Percentiles rank a stretch among this genome's conserved stretches.
Evolutionary conservation across 768 basidiomycete genomes (phyloP).

Genomic region (Terana coerulea): DNA sequence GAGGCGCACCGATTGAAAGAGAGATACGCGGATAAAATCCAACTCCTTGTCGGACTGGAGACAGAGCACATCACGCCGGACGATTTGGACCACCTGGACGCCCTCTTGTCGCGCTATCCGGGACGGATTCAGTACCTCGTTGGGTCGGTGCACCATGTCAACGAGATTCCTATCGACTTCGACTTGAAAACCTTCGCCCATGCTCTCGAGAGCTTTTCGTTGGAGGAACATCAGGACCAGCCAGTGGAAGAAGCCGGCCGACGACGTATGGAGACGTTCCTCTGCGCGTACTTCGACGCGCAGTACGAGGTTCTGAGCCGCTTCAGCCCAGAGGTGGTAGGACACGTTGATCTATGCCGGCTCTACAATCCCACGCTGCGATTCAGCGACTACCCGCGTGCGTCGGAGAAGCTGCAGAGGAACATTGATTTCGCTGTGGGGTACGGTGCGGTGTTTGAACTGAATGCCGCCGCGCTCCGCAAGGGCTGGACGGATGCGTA

Average conservation of each 20-base stretch:
- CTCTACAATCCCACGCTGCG: slow-evolving; percentile 68
- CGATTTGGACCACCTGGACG: slow-evolving; percentile 59
- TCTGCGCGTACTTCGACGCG: slow-evolving; percentile 78
- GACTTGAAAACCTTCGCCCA: slow-evolving; percentile 66
- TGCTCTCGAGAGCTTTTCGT: slow-evolving; percentile 42
- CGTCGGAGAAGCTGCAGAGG: slow-evolving; percentile 63
- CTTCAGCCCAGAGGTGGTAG: slow-evolving; percentile 84
- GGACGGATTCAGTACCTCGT: slow-evolving; percentile 80
- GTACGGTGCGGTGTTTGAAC: slow-evolving; percentile 92
- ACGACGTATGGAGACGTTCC: slow-evolving; percentile 41
- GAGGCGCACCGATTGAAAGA: slow-evolving; percentile 78
- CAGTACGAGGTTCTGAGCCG: slow-evolving; percentile 69
- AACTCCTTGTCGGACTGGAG: slow-evolving; percentile 85
- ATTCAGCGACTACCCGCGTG: slow-evolving; percentile 52
- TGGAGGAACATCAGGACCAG: not conserved
- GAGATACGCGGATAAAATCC: slow-evolving; percentile 59
- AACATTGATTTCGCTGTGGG: slow-evolving; percentile 69
- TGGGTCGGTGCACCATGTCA: slow-evolving; percentile 91
- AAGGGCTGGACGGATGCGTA: slow-evolving; percentile 88
- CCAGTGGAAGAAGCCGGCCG: slow-evolving; percentile 21
- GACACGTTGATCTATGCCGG: slow-evolving; percentile 91
- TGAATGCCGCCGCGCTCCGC: slow-evolving; percentile 88
- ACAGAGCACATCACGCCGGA: slow-evolving; percentile 78
- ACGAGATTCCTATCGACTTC: slow-evolving; percentile 88
- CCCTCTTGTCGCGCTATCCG: slow-evolving; percentile 44